These are phyloP conservation scores for Colletotrichum plurivorum DNA, from an alignment of 2,329 filamentous ascomycete genomes.

Conservation along the genomic window DNA sequence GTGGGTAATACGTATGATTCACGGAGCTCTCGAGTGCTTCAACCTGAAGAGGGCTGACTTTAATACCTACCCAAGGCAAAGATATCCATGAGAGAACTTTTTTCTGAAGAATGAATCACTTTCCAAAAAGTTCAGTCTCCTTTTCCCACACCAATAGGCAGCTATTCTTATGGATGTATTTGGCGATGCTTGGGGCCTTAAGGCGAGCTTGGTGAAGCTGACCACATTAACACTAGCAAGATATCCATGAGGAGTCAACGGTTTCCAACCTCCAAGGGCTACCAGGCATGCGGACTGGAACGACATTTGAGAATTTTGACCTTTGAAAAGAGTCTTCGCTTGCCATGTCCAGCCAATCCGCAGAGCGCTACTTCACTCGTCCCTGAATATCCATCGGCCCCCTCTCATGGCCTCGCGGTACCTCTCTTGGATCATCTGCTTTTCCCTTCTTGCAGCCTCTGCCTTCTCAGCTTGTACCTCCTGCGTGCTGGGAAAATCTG, in stretches of 20 bases:
- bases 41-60: too few relatives aligned
- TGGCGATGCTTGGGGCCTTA: neutral
- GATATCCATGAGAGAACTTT: too few relatives aligned
- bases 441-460: slow-evolving; percentile 75
- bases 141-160: slow-evolving; percentile 8
- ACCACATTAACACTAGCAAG: neutral
- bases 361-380: slow-evolving; percentile 69
- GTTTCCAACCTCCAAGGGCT: too few relatives aligned
- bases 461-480: slow-evolving; percentile 77
- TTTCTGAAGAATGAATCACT: too few relatives aligned
- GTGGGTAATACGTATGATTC: too few relatives aligned
- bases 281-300: too few relatives aligned
- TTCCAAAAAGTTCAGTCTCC: neutral
- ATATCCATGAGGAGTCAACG: too few relatives aligned
- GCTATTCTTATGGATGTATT: neutral
- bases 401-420: slow-evolving; percentile 86
- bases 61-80: too few relatives aligned
- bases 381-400: slow-evolving; percentile 85
- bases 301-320: too few relatives aligned
- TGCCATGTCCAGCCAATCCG: neutral
- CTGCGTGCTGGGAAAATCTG: slow-evolving; percentile 91
- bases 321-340: too few relatives aligned
- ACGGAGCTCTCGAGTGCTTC: too few relatives aligned
- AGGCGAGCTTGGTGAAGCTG: neutral
- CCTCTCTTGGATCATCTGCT: slow-evolving; percentile 77